Percentiles rank a stretch among this genome's conserved stretches.
Evolutionary conservation across 192 early-diverging fungal species (phyloP).

Genomic region (Ambispora gerdemannii): DNA sequence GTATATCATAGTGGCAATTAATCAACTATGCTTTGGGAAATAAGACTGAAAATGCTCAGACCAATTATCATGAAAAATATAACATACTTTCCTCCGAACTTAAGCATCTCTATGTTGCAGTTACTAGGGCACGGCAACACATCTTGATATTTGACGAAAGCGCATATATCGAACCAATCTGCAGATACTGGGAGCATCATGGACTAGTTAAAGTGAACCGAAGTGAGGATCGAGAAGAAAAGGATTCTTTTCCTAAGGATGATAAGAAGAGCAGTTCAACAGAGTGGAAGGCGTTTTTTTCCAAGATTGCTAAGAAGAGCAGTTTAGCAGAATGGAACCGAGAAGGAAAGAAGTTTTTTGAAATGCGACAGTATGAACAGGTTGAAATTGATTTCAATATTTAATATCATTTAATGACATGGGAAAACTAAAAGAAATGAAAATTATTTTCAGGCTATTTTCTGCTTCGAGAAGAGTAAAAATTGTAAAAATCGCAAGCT

Average conservation of each 20-base stretch:
- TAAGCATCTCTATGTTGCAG: slow-evolving; percentile 18
- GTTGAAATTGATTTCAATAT: background rate
- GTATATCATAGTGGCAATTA: slow-evolving; percentile 14
- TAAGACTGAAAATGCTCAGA: background rate
- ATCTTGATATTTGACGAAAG: slow-evolving; percentile 24
- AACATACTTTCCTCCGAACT: slow-evolving; percentile 20
- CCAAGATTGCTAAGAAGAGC: slow-evolving; percentile 21
- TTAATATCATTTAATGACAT: background rate
- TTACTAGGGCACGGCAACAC: slow-evolving; percentile 14
- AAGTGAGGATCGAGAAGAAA: background rate
- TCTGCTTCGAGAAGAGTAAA: slow-evolving; percentile 20
- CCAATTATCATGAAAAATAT: slow-evolving; percentile 6
- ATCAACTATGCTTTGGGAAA: background rate
- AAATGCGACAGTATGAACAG: slow-evolving; percentile 12
- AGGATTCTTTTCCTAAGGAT: no score
- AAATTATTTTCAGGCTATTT: slow-evolving; percentile 20
- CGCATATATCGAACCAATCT: slow-evolving; percentile 2
- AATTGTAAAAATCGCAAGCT: background rate
- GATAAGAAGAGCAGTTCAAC: no score
- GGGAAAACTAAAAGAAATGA: background rate
- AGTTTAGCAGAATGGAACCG: slow-evolving; percentile 5
- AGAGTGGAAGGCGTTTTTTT: background rate
- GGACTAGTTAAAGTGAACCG: background rate
- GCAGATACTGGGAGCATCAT: background rate
- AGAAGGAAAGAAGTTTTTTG: slow-evolving; percentile 15